These are phyloP conservation scores for Corinectria fuckeliana DNA, from an alignment of 2,329 filamentous ascomycete genomes.

Conservation along the genomic window DNA sequence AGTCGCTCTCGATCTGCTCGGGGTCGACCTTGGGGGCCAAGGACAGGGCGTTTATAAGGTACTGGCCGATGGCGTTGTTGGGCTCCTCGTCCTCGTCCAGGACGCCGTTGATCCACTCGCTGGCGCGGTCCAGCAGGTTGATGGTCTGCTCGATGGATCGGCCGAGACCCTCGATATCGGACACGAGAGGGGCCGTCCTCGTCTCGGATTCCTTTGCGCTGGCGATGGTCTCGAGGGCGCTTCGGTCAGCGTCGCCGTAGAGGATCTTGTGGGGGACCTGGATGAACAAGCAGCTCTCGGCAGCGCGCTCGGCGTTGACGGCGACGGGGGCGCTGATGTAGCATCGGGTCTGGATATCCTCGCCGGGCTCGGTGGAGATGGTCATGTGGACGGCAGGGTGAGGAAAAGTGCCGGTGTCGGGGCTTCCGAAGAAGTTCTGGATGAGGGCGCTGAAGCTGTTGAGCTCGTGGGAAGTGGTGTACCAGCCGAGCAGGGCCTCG, in stretches of 20 bases:
- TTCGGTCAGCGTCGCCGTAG: constrained; percentile 76
- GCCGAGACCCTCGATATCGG: constrained; percentile 90
- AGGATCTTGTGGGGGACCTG: constrained; percentile 94
- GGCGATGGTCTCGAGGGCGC: constrained; percentile 80
- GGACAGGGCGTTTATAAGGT: constrained; percentile 90
- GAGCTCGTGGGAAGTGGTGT: constrained; percentile 94
- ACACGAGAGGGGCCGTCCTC: constrained; percentile 74
- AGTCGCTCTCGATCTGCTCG: constrained; percentile 91
- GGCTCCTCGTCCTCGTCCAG: constrained; percentile 92
- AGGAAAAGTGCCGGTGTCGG: constrained; percentile 95
- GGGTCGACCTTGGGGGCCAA: constrained; percentile 94
- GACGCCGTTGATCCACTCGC: constrained; percentile 90
- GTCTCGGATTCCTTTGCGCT: constrained; percentile 81
- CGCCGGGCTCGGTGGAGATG: constrained; percentile 85
- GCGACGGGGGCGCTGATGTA: constrained; percentile 97
- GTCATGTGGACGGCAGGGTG: constrained; percentile 98
- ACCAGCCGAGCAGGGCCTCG: constrained; percentile 96
- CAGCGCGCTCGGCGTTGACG: constrained; percentile 91
- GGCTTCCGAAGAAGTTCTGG: constrained; percentile 98
- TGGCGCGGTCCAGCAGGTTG: constrained; percentile 87
- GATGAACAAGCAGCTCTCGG: constrained; percentile 96
- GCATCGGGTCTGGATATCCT: constrained; percentile 87
- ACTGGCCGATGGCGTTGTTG: constrained; percentile 91
- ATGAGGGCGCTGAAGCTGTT: constrained; percentile 97
- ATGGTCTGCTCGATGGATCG: constrained; percentile 86